Evolutionary conservation across 2,329 filamentous ascomycete species (phyloP), one percentile per base, ranked within the genome.

Genomic region (Colletotrichum scovillei): DNA sequence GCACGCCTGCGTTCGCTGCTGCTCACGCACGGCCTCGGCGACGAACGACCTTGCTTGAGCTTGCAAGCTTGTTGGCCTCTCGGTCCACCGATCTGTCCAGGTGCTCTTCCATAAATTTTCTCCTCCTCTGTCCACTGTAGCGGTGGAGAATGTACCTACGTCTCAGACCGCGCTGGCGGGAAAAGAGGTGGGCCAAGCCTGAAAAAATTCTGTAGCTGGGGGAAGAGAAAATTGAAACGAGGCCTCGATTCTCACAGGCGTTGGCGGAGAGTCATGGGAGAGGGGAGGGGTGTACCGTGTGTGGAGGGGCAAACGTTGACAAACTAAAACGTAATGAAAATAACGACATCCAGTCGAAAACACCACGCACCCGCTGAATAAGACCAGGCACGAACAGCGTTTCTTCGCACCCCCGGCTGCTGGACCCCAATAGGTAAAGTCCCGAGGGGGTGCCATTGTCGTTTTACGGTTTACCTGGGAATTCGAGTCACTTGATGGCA

Each of bases 311-410:
- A 63, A 62, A 59, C 64, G 63, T 74, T 75, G n/a, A 53, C 64
- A 63, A 75, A 76, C 66, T 35, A 68, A 68, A 67, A 76, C 75
- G 75, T 76, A 76, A 76, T 75, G 67, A 67, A 76, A 76, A 76
- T 59, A 56, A 70, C 55, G 58, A 73, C 59, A 65, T 60, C 70
- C 66, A 69, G 66, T 67, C 42, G 67, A 73, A 73, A 69, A 46
- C 70, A 73, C 66, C 69, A 68, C 58, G 67, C 60, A 59, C 49
- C 38, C 38, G 38, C 38, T 42, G 12, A 63, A 63, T 59, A 67
- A 66, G 35, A 63, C 56, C 67, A 49, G 46, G 70, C 55, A 53
- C 59, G 38, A 64, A 49, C 65, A 32, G 57, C 32, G 19, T 22
- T 42, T 35, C 52, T 22, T 38, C 24, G 26, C 16, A n/a, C 67